Percentiles rank a stretch among this genome's conserved stretches.
Conservation (phyloP, 2,329 filamentous ascomycete species). For the Mariannaea sp. region DNA sequence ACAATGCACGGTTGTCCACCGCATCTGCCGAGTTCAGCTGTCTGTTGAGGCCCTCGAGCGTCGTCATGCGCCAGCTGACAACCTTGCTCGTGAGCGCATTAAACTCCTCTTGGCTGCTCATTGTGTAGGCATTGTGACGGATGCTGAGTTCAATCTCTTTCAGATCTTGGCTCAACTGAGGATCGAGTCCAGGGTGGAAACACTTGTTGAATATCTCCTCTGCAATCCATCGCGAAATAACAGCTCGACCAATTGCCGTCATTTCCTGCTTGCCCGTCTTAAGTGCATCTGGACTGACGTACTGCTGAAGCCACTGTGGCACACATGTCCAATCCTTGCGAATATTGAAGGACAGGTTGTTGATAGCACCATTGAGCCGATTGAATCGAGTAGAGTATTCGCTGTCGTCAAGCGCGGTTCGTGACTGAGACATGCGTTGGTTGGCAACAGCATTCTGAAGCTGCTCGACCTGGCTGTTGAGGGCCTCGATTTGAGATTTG, state of each 20-base stretch:
- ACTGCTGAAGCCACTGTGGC: constrained; percentile 77
- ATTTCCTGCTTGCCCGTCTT: constrained; percentile 94
- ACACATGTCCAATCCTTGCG: constrained; percentile 90
- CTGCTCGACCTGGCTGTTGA: constrained; percentile 86
- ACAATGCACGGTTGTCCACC: constrained; percentile 66
- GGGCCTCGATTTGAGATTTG: constrained; percentile 86
- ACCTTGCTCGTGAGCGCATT: constrained; percentile 87
- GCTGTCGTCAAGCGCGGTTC: constrained; percentile 91
- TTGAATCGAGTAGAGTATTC: constrained; percentile 91
- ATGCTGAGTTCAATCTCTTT: constrained; percentile 90
- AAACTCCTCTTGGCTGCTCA: constrained; percentile 82
- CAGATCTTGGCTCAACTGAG: constrained; percentile 73
- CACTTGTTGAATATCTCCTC: constrained; percentile 90
- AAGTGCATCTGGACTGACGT: constrained; percentile 83
- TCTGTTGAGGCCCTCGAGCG: constrained; percentile 84
- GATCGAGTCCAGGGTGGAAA: constrained; percentile 89
- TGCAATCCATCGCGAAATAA: constrained; percentile 87
- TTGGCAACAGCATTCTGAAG: constrained; percentile 97
- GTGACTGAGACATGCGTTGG: constrained; percentile 91
- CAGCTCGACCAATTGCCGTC: constrained; percentile 89
- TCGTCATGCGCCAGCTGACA: constrained; percentile 90
- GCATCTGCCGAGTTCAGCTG: constrained; percentile 68
- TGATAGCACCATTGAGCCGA: constrained; percentile 89
- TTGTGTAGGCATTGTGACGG: constrained; percentile 72
- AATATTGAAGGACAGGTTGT: constrained; percentile 93